These are phyloP conservation scores for Fomitiporia mediterranea DNA, from an alignment of 1,284 basidiomycete genomes.

Conservation along the genomic window DNA sequence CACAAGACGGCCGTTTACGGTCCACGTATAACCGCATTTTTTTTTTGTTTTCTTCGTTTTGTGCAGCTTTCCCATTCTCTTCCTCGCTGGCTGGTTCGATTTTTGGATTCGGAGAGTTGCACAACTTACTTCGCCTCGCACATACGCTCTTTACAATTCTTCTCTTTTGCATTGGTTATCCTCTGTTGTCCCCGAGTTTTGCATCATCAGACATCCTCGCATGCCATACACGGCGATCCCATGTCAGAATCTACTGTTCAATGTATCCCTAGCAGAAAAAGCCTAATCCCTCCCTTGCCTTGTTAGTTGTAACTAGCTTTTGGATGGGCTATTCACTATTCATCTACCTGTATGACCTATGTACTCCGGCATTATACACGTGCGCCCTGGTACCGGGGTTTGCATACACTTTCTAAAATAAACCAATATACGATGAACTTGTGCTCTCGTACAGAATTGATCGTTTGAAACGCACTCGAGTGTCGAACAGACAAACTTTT, in stretches of 20 bases:
- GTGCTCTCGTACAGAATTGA: too few species aligned
- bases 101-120: slow-evolving; percentile 15
- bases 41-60: not conserved
- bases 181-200: not conserved
- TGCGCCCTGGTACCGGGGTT: slow-evolving; percentile 18
- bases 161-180: slow-evolving; percentile 19
- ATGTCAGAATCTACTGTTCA: not conserved
- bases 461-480: too few species aligned
- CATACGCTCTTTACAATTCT: slow-evolving; percentile 9
- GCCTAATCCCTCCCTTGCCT: not conserved
- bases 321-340: slow-evolving; percentile 10
- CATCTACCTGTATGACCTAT: slow-evolving; percentile 25
- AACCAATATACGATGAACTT: too few species aligned
- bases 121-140: slow-evolving; percentile 20
- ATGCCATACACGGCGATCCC: slow-evolving; percentile 15
- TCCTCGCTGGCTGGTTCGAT: slow-evolving; percentile 18
- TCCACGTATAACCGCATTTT: not conserved
- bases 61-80: slow-evolving; percentile 26
- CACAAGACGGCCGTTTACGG: slow-evolving; percentile 30
- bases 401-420: slow-evolving; percentile 11
- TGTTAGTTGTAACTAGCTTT: not conserved
- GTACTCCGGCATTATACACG: slow-evolving; percentile 21
- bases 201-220: slow-evolving; percentile 11
- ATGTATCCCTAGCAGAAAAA: slow-evolving; percentile 34
- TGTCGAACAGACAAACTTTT: too few species aligned